Conservation (phyloP, 805 yeast genomes). For the Myxozyma vanderwaltii region DNA sequence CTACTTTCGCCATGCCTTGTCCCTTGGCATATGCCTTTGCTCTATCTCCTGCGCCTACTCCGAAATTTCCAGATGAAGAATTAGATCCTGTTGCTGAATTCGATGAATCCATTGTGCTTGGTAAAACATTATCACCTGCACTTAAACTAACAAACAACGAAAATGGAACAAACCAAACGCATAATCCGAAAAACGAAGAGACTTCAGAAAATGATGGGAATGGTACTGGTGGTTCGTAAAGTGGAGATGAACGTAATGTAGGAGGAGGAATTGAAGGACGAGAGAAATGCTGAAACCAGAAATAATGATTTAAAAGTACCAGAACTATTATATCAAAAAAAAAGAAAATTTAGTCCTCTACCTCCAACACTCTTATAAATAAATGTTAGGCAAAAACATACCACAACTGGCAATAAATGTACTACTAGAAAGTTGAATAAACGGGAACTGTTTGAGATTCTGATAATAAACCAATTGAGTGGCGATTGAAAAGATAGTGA, state of each 20-base stretch:
- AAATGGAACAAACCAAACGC: slow-evolving; percentile 93
- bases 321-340: too few relatives aligned
- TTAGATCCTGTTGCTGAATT: neutral
- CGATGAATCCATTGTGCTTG: slow-evolving; percentile 45
- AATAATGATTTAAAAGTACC: slow-evolving; percentile 76
- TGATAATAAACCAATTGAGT: slow-evolving; percentile 75
- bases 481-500: slow-evolving; percentile 65
- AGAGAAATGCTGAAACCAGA: slow-evolving; percentile 83
- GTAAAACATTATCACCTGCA: slow-evolving; percentile 87
- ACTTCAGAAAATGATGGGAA: slow-evolving; percentile 85
- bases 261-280: slow-evolving; percentile 34
- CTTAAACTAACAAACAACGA: slow-evolving; percentile 87
- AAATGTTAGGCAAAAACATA: too few relatives aligned
- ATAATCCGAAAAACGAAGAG: slow-evolving; percentile 91
- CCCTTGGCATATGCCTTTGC: slow-evolving; percentile 15
- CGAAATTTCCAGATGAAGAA: neutral
- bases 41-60: neutral
- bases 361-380: too few relatives aligned
- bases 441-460: slow-evolving; percentile 81
- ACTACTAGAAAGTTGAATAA: slow-evolving; percentile 72
- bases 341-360: too few relatives aligned
- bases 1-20: slow-evolving; percentile 32
- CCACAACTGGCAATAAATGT: slow-evolving; percentile 67
- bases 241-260: slow-evolving; percentile 26
- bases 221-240: slow-evolving; percentile 47